These are phyloP conservation scores for Noccaea bulbosa DNA, from an alignment of 345 rosid genomes.

Conservation along the genomic window DNA sequence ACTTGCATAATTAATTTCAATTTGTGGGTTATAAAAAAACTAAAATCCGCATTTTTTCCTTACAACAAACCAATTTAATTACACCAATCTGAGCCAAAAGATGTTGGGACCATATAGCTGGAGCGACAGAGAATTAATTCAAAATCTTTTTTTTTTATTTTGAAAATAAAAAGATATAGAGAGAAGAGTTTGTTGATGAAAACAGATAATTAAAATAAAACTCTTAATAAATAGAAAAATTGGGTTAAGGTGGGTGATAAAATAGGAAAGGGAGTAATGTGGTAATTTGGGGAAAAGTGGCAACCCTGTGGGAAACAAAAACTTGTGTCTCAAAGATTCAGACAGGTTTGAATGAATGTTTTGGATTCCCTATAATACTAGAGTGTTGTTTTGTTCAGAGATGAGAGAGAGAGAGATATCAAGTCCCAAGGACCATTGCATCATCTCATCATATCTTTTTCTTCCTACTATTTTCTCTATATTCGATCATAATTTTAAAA, in stretches of 20 bases:
- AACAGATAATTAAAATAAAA: background rate
- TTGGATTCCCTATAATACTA: constrained; percentile 44
- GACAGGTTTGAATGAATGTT: constrained; percentile 53
- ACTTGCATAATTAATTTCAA: background rate
- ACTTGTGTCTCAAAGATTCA: constrained; percentile 52
- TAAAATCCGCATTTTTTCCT: constrained; percentile 1
- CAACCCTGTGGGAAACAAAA: constrained; percentile 43
- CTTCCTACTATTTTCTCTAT: background rate
- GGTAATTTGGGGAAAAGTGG: constrained; percentile 36
- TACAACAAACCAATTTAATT: constrained; percentile 27
- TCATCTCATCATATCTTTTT: constrained; percentile 36
- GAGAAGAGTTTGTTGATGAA: background rate
- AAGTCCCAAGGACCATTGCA: constrained; percentile 49
- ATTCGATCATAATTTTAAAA: constrained; percentile 2
- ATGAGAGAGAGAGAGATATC: constrained; percentile 23
- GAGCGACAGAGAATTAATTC: constrained; percentile 40
- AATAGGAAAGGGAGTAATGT: constrained; percentile 37
- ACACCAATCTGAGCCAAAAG: constrained; percentile 37
- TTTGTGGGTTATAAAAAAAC: background rate
- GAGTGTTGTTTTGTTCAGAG: constrained; percentile 42
- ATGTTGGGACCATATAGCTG: constrained; percentile 47
- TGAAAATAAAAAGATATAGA: constrained; percentile 1
- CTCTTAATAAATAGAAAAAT: background rate
- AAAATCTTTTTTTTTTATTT: background rate
- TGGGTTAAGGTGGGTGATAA: constrained; percentile 18